A percentile compares a stretch with the other conserved stretches of the same genome.
Evolutionary conservation across 345 rosid genomes (phyloP).

Genomic region (Dimocarpus longan): DNA sequence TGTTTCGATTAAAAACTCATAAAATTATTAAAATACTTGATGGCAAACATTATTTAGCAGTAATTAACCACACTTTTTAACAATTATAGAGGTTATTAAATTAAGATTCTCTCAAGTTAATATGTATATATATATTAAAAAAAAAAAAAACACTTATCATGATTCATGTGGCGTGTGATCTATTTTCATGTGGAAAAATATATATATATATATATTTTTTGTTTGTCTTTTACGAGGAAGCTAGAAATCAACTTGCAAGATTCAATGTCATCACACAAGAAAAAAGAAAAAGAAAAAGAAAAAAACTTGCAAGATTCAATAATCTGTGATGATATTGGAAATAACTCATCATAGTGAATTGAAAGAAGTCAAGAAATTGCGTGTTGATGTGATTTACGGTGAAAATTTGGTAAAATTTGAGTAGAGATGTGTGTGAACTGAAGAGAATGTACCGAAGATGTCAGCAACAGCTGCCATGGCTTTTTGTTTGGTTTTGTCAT

Average conservation of each 20-base stretch:
- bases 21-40: too few species aligned
- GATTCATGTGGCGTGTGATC: not conserved
- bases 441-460: conserved; percentile 54
- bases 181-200: not conserved
- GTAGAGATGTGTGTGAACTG: not conserved
- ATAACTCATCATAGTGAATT: not conserved
- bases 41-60: too few species aligned
- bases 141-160: not conserved
- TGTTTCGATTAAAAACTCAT: too few species aligned
- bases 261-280: too few species aligned
- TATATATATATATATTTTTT: not conserved
- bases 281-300: too few species aligned
- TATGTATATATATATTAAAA: too few species aligned
- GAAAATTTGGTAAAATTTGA: not conserved
- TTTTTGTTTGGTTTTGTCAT: conserved; percentile 87
- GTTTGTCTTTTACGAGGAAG: not conserved
- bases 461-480: conserved; percentile 93
- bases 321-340: not conserved
- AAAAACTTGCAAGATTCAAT: not conserved
- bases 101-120: too few species aligned
- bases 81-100: not conserved
- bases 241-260: too few species aligned
- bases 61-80: too few species aligned
- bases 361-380: too few species aligned
- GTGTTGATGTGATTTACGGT: not conserved